These are phyloP conservation scores for Cercospora canescens DNA, from an alignment of 2,329 filamentous ascomycete genomes.

Conservation along the genomic window DNA sequence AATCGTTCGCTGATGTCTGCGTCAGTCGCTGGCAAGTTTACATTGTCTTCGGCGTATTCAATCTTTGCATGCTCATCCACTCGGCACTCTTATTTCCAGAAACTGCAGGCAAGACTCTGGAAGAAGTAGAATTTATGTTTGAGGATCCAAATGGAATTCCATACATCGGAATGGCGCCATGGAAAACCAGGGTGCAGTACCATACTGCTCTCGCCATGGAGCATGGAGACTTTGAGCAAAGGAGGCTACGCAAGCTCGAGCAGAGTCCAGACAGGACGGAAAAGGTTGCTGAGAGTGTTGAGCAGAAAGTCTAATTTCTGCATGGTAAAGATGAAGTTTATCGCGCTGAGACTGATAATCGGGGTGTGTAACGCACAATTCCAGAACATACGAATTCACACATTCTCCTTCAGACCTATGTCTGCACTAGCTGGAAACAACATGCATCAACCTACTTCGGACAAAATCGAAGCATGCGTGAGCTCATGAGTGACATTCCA, in stretches of 20 bases:
- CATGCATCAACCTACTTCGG: too few species aligned
- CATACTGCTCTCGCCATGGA: constrained; percentile 8
- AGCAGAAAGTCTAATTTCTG: background rate
- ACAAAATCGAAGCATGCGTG: too few species aligned
- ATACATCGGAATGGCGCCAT: constrained; percentile 56
- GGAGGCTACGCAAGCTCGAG: constrained; percentile 7
- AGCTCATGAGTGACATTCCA: too few species aligned
- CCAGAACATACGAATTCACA: too few species aligned
- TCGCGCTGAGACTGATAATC: background rate
- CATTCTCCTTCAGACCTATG: too few species aligned
- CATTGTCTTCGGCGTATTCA: constrained; percentile 73
- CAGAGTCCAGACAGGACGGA: background rate
- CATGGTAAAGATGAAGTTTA: background rate
- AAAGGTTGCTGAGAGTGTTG: background rate
- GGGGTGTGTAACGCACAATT: too few species aligned
- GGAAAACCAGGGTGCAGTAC: constrained; percentile 45
- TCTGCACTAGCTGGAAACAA: too few species aligned
- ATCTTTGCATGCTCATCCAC: constrained; percentile 60
- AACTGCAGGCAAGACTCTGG: constrained; percentile 73
- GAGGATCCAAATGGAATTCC: constrained; percentile 36
- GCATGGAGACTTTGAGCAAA: constrained; percentile 8
- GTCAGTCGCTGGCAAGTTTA: constrained; percentile 52
- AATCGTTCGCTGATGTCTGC: background rate
- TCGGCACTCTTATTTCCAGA: constrained; percentile 66
- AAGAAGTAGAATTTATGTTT: constrained; percentile 77